A percentile compares a stretch with the other conserved stretches of the same genome.
These are phyloP conservation scores for Backusella circina DNA, from an alignment of 192 early-diverging fungal species.

Conservation along the genomic window DNA sequence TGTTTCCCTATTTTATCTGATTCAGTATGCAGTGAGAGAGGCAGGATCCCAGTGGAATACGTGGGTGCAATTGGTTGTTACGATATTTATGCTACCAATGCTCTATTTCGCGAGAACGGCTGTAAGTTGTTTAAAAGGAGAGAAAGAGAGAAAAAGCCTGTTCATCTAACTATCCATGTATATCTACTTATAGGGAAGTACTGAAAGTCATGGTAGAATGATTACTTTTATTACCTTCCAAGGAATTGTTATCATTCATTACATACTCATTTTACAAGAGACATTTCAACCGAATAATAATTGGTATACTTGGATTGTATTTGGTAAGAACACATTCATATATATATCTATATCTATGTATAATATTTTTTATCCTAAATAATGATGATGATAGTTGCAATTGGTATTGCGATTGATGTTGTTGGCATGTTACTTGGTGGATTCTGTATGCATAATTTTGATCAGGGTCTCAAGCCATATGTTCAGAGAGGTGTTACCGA, in stretches of 20 bases:
- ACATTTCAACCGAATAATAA: slow-evolving; percentile 29
- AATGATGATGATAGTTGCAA: slow-evolving; percentile 2
- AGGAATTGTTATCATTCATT: slow-evolving; percentile 26
- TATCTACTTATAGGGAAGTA: slow-evolving; percentile 17
- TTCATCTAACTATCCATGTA: neutral
- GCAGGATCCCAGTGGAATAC: slow-evolving; percentile 22
- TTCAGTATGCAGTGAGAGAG: slow-evolving; percentile 26
- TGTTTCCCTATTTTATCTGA: slow-evolving; percentile 60
- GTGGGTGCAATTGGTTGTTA: slow-evolving; percentile 26
- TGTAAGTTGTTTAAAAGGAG: slow-evolving; percentile 27
- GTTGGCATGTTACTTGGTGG: slow-evolving; percentile 10
- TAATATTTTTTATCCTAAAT: no score
- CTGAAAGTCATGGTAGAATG: slow-evolving; percentile 27
- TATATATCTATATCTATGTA: neutral
- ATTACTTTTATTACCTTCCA: slow-evolving; percentile 31
- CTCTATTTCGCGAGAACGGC: slow-evolving; percentile 34
- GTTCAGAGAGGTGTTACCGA: slow-evolving; percentile 27
- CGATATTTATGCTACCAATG: slow-evolving; percentile 27
- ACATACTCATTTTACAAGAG: slow-evolving; percentile 23
- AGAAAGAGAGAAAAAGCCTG: neutral
- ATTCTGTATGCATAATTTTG: slow-evolving; percentile 35
- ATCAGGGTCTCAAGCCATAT: slow-evolving; percentile 33
- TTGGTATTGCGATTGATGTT: slow-evolving; percentile 17
- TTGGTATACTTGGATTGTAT: slow-evolving; percentile 37
- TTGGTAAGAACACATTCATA: slow-evolving; percentile 11